phyloP scores from a whole-genome alignment of 1,139 yeast species.

The Saccharomyces pastorianus region DNA sequence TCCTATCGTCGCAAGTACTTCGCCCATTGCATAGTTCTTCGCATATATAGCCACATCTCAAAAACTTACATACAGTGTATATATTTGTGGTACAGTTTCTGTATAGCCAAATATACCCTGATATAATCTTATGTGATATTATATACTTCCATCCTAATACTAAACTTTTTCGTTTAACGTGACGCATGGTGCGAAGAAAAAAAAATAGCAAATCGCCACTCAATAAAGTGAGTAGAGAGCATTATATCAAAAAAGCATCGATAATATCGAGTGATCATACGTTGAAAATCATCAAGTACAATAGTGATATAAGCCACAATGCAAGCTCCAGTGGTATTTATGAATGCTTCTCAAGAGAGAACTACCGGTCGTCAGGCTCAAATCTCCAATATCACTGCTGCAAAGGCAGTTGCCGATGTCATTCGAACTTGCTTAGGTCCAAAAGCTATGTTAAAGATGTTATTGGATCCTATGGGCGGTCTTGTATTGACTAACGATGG shows the following conservation, averaged over 20 bases:
- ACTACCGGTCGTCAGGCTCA: conserved; percentile 98
- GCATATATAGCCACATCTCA: background rate
- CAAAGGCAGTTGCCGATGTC: conserved; percentile 96
- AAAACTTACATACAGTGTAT: background rate
- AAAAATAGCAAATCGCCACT: background rate
- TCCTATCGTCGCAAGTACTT: background rate
- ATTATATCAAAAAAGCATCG: background rate
- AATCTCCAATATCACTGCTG: conserved; percentile 93
- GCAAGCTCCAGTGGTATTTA: conserved; percentile 71
- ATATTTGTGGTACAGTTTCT: background rate
- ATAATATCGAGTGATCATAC: background rate
- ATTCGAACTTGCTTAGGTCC: conserved; percentile 99
- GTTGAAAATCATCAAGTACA: background rate
- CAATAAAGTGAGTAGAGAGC: background rate
- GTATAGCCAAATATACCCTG: background rate
- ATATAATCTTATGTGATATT: background rate
- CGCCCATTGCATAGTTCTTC: background rate
- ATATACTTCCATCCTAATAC: background rate
- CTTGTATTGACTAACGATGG: conserved; percentile 97
- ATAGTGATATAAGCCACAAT: conserved; percentile 28
- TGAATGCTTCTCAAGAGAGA: conserved; percentile 84
- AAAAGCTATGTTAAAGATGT: conserved; percentile 96
- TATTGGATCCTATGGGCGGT: conserved; percentile 98
- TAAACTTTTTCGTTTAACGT: background rate
- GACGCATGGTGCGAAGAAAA: background rate